phyloP scores from a whole-genome alignment of 768 basidiomycete genomes.

The Pleurotus tuber-regium region DNA sequence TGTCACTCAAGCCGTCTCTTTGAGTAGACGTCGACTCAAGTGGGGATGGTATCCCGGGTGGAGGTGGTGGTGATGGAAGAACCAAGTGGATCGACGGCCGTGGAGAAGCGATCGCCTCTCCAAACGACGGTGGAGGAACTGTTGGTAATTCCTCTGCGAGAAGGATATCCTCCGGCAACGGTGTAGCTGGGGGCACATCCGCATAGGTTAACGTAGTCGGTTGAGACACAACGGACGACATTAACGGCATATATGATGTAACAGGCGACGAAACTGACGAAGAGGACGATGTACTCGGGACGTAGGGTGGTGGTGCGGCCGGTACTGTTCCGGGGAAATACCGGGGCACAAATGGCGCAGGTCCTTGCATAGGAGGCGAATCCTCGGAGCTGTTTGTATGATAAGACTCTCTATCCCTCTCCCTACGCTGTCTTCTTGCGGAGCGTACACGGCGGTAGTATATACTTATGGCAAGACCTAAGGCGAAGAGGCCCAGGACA shows the following conservation, averaged over 20 bases:
- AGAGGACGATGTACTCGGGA: slow-evolving; percentile 1
- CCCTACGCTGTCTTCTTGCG: slow-evolving; percentile 36
- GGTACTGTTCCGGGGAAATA: slow-evolving; percentile 54
- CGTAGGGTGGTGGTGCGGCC: slow-evolving; percentile 37
- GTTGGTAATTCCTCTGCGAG: slow-evolving; percentile 1
- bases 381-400: slow-evolving; percentile 32
- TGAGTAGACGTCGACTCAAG: background rate
- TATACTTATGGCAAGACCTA: slow-evolving; percentile 50
- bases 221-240: background rate
- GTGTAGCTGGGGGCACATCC: slow-evolving; percentile 1
- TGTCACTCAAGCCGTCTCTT: too few relatives aligned
- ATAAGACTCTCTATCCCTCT: slow-evolving; percentile 20
- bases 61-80: background rate
- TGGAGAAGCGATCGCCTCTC: slow-evolving; percentile 9
- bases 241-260: background rate
- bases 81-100: background rate
- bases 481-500: slow-evolving; percentile 43
- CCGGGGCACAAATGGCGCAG: slow-evolving; percentile 50
- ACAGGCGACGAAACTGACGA: background rate
- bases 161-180: background rate
- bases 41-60: slow-evolving; percentile 3
- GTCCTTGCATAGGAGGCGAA: slow-evolving; percentile 41
- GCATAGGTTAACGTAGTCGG: slow-evolving; percentile 1
- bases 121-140: slow-evolving; percentile 8
- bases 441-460: slow-evolving; percentile 42